Evolutionary conservation across 2,329 filamentous ascomycete genomes (phyloP), one percentile per base, ranked within the genome.

Genomic region (Rachicladosporium sp.): DNA sequence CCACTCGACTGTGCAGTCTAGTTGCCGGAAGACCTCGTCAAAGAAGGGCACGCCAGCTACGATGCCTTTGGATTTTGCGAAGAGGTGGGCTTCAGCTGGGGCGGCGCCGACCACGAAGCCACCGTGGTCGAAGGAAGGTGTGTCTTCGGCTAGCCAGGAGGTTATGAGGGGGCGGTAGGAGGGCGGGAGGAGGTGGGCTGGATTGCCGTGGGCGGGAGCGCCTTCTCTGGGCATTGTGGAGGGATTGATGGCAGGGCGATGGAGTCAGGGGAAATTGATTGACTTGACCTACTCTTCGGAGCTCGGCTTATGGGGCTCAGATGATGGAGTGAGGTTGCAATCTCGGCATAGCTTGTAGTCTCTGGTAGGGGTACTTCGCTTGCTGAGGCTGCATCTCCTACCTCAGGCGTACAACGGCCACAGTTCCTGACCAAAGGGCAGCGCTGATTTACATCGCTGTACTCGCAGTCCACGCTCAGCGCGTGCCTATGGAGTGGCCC

Each of bases 21-120:
- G 76, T 62, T 96, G 89, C 31, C 68, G 60, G 61, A 98, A 95
- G 43, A 96, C 82, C 63, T 96, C 89, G 59, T 93, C 74, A 68
- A 96, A 88, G 68, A 98, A 98, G 2, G 91, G 91, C 3, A 91
- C 76, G 40, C 91, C 91, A 32, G 91, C 91, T 35, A 98, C 70
- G 36, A 96, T 72, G 46, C 91, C 91, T 64, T 74, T 43, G n/a
- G 49, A 54, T 56, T 78, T 79, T 2, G 74, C 75, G 13, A 78
- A 57, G 12, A 78, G 51, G 23, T 62, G 63, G 2, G 68, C 68
- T 49, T 68, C 66, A 1, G 63, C 64, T 7, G 64, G 56, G 10
- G 64, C 66, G 31, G 82, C 76, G 46, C 91, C 91, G 15, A 98
- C 91, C 5, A 98, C 91, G 62, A 93, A 98, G 44, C 91, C 91